These are phyloP conservation scores for Pittosporum tobira DNA, from an alignment of 129 eudicot genomes.

Conservation along the genomic window DNA sequence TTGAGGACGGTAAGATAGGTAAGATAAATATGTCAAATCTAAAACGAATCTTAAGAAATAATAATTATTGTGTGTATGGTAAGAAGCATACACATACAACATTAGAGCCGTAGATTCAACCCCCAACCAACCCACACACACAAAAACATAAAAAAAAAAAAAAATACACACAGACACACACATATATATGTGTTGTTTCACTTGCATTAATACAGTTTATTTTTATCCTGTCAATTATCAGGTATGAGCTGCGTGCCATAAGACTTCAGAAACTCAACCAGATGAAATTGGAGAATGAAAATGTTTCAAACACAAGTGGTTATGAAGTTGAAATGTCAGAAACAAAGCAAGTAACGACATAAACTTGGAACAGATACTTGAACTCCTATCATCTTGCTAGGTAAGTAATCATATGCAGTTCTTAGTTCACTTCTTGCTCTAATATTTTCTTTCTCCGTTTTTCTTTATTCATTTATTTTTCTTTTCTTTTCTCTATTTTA, in stretches of 20 bases:
- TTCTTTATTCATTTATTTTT: background rate
- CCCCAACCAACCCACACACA: no score
- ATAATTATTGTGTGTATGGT: no score
- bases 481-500: no score
- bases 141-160: no score
- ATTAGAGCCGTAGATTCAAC: no score
- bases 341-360: constrained; percentile 31
- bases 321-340: constrained; percentile 93
- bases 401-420: constrained; percentile 13
- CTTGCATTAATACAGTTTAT: background rate
- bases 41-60: no score
- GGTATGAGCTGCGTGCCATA: constrained; percentile 76
- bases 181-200: no score
- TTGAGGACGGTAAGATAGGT: no score
- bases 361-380: constrained; percentile 19
- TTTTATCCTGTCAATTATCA: constrained; percentile 25
- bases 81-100: no score
- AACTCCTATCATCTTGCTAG: constrained; percentile 5
- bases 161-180: no score
- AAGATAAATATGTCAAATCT: no score
- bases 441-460: constrained; percentile 1
- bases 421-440: constrained; percentile 8
- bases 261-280: constrained; percentile 53
- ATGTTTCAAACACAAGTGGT: constrained; percentile 25
- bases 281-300: constrained; percentile 41